Conservation (phyloP, 176 grass and related monocot genomes). For the Phoenix roebelenii region DNA sequence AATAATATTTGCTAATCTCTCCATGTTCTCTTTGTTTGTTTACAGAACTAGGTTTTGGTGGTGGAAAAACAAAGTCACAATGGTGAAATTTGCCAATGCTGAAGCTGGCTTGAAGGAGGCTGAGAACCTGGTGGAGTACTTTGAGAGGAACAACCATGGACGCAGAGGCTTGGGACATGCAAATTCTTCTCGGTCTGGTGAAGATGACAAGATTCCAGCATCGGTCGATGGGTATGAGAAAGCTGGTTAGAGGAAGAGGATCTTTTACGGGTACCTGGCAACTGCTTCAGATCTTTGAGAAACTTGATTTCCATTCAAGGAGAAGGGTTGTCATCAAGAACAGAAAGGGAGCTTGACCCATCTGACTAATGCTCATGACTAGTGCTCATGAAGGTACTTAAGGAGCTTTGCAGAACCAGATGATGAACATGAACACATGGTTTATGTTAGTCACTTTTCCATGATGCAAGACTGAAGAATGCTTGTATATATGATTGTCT, state of each 20-base stretch:
- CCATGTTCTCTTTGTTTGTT: slow-evolving; percentile 25
- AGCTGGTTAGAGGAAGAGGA: slow-evolving; percentile 70
- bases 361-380: slow-evolving; percentile 35
- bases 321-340: slow-evolving; percentile 78
- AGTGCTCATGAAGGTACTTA: too few relatives aligned
- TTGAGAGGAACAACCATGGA: slow-evolving; percentile 60
- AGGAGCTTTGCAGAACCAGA: too few relatives aligned
- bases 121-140: slow-evolving; percentile 57
- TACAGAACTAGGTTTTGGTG: slow-evolving; percentile 87
- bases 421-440: too few relatives aligned
- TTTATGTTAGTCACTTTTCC: too few relatives aligned
- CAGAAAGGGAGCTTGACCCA: slow-evolving; percentile 64
- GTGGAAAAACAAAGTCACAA: slow-evolving; percentile 76
- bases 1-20: too few relatives aligned
- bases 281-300: slow-evolving; percentile 67
- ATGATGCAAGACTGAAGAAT: too few relatives aligned
- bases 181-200: slow-evolving; percentile 30
- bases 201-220: slow-evolving; percentile 61
- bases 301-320: slow-evolving; percentile 61
- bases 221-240: slow-evolving; percentile 54
- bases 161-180: slow-evolving; percentile 53
- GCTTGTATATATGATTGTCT: too few relatives aligned
- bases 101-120: slow-evolving; percentile 73
- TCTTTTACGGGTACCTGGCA: slow-evolving; percentile 82
- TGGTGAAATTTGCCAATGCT: slow-evolving; percentile 65